Percentiles rank a stretch among this genome's conserved stretches.
phyloP scores from a whole-genome alignment of 108 stramenopile species.

The Pseudonitzschia multistriata region DNA sequence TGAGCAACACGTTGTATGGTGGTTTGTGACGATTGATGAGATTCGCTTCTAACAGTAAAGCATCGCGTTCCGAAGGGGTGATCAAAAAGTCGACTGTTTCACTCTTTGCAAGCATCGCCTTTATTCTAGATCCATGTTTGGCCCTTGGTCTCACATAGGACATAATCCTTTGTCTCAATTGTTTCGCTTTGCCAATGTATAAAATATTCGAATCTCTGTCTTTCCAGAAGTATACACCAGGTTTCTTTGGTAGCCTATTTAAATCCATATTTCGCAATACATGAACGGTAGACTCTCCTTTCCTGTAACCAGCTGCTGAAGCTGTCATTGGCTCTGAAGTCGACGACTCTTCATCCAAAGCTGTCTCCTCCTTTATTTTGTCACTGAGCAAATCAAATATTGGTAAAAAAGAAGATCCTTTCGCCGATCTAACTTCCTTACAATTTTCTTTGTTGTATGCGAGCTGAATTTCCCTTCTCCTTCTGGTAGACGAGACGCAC shows the following conservation, averaged over 20 bases:
- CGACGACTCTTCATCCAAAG: not conserved
- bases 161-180: conserved; percentile 50
- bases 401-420: conserved; percentile 49
- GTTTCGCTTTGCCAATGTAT: conserved; percentile 75
- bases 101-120: conserved; percentile 54
- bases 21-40: conserved; percentile 74
- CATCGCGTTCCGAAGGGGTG: conserved; percentile 66
- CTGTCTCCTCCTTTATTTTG: conserved; percentile 30
- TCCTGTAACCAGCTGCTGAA: not conserved
- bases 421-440: conserved; percentile 38
- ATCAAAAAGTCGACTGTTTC: conserved; percentile 49
- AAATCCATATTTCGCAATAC: conserved; percentile 25
- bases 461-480: conserved; percentile 46
- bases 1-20: conserved; percentile 62
- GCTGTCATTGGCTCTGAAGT: not conserved
- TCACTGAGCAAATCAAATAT: conserved; percentile 68
- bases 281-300: not conserved
- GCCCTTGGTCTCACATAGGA: conserved; percentile 54
- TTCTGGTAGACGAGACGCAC: conserved; percentile 57
- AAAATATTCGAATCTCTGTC: conserved; percentile 43
- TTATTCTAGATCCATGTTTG: conserved; percentile 49
- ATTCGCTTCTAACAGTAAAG: conserved; percentile 62
- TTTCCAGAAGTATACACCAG: conserved; percentile 75
- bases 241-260: conserved; percentile 58
- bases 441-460: conserved; percentile 47